Evolutionary conservation across 1,284 basidiomycete genomes (phyloP).

Genomic region (Rhodotorula sp.): DNA sequence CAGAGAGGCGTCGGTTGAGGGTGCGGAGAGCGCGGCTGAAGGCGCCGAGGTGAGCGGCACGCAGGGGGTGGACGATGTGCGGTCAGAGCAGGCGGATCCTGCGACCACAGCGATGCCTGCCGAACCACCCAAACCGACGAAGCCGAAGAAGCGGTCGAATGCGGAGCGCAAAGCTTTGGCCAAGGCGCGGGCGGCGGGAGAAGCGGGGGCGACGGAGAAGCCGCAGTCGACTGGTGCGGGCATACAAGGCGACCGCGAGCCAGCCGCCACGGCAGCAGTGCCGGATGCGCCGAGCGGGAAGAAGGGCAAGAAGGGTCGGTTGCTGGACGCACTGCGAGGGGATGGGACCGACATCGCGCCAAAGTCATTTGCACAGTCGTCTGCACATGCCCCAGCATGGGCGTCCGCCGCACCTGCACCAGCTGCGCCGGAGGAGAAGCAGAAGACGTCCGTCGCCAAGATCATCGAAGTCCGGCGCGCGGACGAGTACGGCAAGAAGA

Average conservation of each 20-base stretch:
- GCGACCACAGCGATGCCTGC: not conserved
- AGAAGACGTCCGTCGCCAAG: conserved; percentile 21
- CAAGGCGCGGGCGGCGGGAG: conserved; percentile 6
- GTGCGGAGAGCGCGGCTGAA: too few species aligned
- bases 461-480: conserved; percentile 23
- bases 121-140: conserved; percentile 2
- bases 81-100: not conserved
- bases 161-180: not conserved
- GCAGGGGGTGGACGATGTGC: not conserved
- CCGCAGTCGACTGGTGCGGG: not conserved
- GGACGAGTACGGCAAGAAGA: conserved; percentile 1
- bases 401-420: not conserved
- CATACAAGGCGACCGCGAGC: not conserved
- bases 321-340: conserved; percentile 22
- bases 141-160: conserved; percentile 15
- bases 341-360: not conserved
- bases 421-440: conserved; percentile 6
- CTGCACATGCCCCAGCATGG: not conserved
- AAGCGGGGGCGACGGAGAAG: not conserved
- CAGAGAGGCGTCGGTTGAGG: not conserved
- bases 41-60: not conserved
- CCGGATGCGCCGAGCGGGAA: conserved; percentile 1
- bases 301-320: conserved; percentile 19
- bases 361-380: not conserved
- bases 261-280: not conserved